Evolutionary conservation across 2,329 filamentous ascomycete species (phyloP).

Genomic region (Madurella fahalii): DNA sequence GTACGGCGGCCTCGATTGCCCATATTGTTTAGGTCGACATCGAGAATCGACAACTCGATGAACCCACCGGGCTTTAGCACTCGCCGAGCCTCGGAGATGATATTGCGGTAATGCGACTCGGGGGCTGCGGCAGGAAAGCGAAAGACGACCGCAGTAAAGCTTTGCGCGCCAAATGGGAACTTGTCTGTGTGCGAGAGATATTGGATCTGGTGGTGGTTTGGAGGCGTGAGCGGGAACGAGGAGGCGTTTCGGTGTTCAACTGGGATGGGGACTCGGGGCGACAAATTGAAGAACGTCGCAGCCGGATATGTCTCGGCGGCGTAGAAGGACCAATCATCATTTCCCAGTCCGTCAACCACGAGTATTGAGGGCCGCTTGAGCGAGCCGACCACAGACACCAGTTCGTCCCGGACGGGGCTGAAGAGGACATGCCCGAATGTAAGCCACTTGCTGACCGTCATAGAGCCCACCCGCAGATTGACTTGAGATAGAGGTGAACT

Average conservation of each 20-base stretch:
- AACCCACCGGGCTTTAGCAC: conserved; percentile 74
- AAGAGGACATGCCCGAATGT: conserved; percentile 81
- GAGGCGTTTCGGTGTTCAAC: conserved; percentile 41
- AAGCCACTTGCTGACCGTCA: conserved; percentile 85
- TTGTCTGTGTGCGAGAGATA: conserved; percentile 59
- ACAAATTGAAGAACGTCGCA: conserved; percentile 73
- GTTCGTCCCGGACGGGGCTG: conserved; percentile 70
- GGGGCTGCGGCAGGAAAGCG: conserved; percentile 70
- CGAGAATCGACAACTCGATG: conserved; percentile 73
- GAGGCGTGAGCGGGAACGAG: conserved; percentile 53
- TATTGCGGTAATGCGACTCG: conserved; percentile 64
- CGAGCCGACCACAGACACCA: conserved; percentile 49
- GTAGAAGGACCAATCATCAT: conserved; percentile 84
- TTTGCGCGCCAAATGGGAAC: conserved; percentile 72
- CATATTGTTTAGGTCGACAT: conserved; percentile 80
- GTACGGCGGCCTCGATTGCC: conserved; percentile 65
- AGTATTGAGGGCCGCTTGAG: conserved; percentile 62
- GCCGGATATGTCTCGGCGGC: conserved; percentile 74
- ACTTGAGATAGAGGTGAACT: conserved; percentile 65
- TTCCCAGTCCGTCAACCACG: conserved; percentile 79
- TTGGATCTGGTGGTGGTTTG: conserved; percentile 73
- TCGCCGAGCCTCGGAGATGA: conserved; percentile 70
- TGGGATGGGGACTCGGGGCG: conserved; percentile 51
- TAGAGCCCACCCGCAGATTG: conserved; percentile 72
- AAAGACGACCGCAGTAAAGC: conserved; percentile 71